Base-by-base conservation (phyloP, 805 yeast genomes). In the Yarrowia osloensis region DNA sequence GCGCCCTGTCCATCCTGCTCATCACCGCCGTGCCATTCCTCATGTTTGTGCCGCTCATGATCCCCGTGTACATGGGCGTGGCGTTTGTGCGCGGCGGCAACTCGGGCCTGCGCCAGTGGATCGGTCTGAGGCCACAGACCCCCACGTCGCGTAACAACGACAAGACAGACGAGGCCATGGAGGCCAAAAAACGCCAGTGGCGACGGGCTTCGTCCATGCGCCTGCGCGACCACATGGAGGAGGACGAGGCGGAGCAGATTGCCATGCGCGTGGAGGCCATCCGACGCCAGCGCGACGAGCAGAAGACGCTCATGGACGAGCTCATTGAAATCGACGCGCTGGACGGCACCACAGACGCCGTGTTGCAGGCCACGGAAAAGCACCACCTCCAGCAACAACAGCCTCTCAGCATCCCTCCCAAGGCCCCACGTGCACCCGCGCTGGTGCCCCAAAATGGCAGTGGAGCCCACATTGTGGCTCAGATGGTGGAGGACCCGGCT, bases 131-230 rank as follows among this genome's bases (percentile, higher is more conserved):
- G 13, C 54, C 66, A 44, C 42, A 44, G 22, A 61, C 66, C 3
- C 66, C 66, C 17, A 61, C 63, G 15, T 39, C 63, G 15, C 35
- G 63, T 12, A 57, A 40, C 63, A 57, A 57, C 49, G 63, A 57
- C 63, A 57, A 57, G 35, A 57, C 63, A 15, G 63, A 57, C 21
- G 63, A 39, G 37, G 63, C 76, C 35, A 39, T 57, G 63, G 63
- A 57, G 28, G 63, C 47, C 21, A 57, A 57, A n/a, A 57, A 57
- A n/a, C 63, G 63, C 2, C 63, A 57, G 15, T 57, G 63, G 63
- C 63, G 49, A 28, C 63, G 63, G 37, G 49, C 49, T 3, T 57
- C 63, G 22, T 39, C 63, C 37, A 19, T 40, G 49, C 49, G 63
- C 0, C 63, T 57, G 21, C 19, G 57, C 3, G 57, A 62, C 33